Conservation (phyloP, 2,329 filamentous ascomycete genomes). For the Sporothrix phasma region DNA sequence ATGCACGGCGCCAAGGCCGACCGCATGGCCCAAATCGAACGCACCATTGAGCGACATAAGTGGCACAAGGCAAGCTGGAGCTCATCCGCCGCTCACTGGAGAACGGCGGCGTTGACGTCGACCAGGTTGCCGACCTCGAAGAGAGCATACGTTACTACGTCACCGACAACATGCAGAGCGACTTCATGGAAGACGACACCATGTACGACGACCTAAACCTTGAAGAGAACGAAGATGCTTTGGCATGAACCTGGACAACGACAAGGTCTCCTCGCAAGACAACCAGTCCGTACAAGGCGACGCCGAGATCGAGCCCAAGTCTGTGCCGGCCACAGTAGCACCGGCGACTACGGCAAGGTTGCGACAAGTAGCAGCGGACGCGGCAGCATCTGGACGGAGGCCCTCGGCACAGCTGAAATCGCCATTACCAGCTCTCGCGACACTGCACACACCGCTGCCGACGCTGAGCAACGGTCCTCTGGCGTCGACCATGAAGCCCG, state of each 20-base stretch:
- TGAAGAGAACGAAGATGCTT: constrained; percentile 85
- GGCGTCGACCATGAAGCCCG: constrained; percentile 73
- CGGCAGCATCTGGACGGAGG: constrained; percentile 48
- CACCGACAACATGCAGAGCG: constrained; percentile 74
- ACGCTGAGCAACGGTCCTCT: constrained; percentile 47
- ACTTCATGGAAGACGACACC: constrained; percentile 88
- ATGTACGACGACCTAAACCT: constrained; percentile 93
- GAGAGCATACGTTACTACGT: constrained; percentile 95
- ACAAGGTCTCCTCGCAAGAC: constrained; percentile 90
- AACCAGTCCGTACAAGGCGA: constrained; percentile 88
- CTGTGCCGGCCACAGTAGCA: constrained; percentile 34
- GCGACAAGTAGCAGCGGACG: constrained; percentile 44
- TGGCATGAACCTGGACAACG: constrained; percentile 69
- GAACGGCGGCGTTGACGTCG: constrained; percentile 81
- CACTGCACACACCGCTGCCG: constrained; percentile 65
- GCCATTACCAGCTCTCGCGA: constrained; percentile 83
- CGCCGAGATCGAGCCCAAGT: constrained; percentile 46
- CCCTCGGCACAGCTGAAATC: constrained; percentile 90
- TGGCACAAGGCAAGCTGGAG: constrained; percentile 91
- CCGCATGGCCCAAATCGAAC: constrained; percentile 76
- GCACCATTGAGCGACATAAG: constrained; percentile 81
- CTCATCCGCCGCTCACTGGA: constrained; percentile 81
- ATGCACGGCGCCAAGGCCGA: constrained; percentile 75
- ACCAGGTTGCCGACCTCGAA: constrained; percentile 79
- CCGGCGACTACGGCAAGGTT: constrained; percentile 39